These are phyloP conservation scores for Russula brevipes DNA, from an alignment of 768 basidiomycete genomes.

Conservation along the genomic window DNA sequence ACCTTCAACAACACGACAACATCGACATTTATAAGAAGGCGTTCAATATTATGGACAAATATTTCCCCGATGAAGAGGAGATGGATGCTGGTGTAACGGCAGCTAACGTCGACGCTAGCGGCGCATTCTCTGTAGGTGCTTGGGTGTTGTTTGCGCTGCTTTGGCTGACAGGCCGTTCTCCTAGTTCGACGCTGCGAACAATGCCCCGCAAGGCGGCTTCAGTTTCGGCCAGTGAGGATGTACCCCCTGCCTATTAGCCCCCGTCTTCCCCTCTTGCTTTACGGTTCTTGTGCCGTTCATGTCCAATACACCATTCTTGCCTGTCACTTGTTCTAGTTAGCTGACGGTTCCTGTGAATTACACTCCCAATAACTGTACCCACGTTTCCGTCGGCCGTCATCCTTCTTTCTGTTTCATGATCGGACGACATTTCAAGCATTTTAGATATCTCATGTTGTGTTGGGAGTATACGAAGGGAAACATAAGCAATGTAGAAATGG, in stretches of 20 bases:
- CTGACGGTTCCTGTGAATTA: slow-evolving; percentile 20
- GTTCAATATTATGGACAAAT: slow-evolving; percentile 97
- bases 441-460: slow-evolving; percentile 24
- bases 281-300: slow-evolving; percentile 12
- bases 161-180: neutral
- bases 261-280: neutral
- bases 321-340: slow-evolving; percentile 18
- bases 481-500: slow-evolving; percentile 11
- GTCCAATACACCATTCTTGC: slow-evolving; percentile 18
- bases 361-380: slow-evolving; percentile 17
- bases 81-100: slow-evolving; percentile 75
- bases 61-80: slow-evolving; percentile 98
- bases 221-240: slow-evolving; percentile 71
- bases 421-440: slow-evolving; percentile 22
- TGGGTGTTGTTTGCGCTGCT: neutral
- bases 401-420: slow-evolving; percentile 11
- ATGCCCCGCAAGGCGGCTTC: slow-evolving; percentile 92
- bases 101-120: slow-evolving; percentile 68
- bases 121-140: slow-evolving; percentile 64
- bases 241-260: neutral
- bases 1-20: slow-evolving; percentile 99
- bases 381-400: slow-evolving; percentile 11
- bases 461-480: slow-evolving; percentile 13
- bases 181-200: slow-evolving; percentile 75
- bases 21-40: slow-evolving; percentile 99